These are phyloP conservation scores for Psilocybe subaeruginosa DNA, from an alignment of 768 basidiomycete species.

Conservation along the genomic window DNA sequence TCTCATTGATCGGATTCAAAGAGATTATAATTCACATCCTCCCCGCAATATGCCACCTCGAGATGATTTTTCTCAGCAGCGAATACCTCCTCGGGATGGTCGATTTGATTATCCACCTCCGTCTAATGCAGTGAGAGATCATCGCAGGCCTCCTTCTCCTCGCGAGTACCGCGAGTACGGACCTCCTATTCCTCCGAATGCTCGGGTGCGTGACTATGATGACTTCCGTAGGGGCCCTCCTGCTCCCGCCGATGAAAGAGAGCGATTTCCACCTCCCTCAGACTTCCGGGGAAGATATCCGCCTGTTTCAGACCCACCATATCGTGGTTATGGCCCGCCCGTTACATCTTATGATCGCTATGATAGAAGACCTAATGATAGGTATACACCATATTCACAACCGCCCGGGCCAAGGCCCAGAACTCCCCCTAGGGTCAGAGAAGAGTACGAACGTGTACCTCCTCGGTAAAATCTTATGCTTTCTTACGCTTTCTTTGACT, in stretches of 20 bases:
- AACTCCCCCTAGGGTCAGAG: conserved; percentile 59
- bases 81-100: conserved; percentile 53
- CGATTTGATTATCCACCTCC: conserved; percentile 65
- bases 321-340: conserved; percentile 54
- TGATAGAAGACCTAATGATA: conserved; percentile 58
- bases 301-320: conserved; percentile 53
- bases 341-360: conserved; percentile 66
- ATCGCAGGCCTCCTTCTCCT: conserved; percentile 63
- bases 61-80: conserved; percentile 56
- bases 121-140: conserved; percentile 48
- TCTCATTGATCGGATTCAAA: conserved; percentile 61
- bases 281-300: conserved; percentile 64
- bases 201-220: conserved; percentile 69
- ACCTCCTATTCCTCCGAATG: conserved; percentile 41
- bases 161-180: conserved; percentile 73
- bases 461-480: conserved; percentile 48
- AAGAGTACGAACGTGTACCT: conserved; percentile 64
- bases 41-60: conserved; percentile 47
- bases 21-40: conserved; percentile 60
- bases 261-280: conserved; percentile 55
- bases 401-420: conserved; percentile 56
- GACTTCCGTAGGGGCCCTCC: conserved; percentile 62
- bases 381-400: conserved; percentile 46
- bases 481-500: conserved; percentile 2
- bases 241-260: conserved; percentile 42